Conservation (phyloP, 495 filamentous ascomycete genomes). For the Chaetomium fimeti region DNA sequence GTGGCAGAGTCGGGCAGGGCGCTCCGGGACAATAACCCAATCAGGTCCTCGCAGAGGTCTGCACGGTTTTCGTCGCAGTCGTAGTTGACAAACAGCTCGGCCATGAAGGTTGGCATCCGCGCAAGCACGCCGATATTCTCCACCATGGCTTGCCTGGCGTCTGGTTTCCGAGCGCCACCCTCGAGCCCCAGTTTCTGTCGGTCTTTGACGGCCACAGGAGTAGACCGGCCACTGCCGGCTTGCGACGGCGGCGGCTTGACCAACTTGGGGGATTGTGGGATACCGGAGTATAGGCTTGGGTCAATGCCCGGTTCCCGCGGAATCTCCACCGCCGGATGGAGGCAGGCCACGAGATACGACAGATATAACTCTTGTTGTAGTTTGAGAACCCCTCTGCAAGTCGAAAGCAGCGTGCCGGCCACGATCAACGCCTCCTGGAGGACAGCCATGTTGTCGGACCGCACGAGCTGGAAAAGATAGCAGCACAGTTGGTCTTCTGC, state of each 20-base stretch:
- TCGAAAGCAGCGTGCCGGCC: constrained; percentile 83
- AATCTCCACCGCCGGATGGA: constrained; percentile 90
- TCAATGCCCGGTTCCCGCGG: constrained; percentile 87
- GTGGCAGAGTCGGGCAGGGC: constrained; percentile 97
- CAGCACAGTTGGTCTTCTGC: constrained; percentile 93
- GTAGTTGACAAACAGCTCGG: constrained; percentile 96
- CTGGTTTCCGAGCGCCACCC: constrained; percentile 85
- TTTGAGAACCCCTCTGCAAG: constrained; percentile 88
- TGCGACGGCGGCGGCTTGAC: constrained; percentile 80
- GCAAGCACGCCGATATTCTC: constrained; percentile 90
- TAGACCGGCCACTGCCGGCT: constrained; percentile 75
- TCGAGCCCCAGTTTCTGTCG: constrained; percentile 91
- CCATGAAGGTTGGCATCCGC: constrained; percentile 89
- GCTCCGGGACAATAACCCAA: constrained; percentile 87
- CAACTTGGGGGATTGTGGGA: constrained; percentile 84
- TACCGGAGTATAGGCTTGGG: constrained; percentile 86
- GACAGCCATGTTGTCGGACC: constrained; percentile 92
- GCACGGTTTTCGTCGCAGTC: constrained; percentile 92
- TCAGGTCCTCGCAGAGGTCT: constrained; percentile 92
- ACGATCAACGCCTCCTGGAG: constrained; percentile 90
- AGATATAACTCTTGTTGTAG: constrained; percentile 96
- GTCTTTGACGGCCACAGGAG: constrained; percentile 91
- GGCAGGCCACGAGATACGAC: constrained; percentile 88
- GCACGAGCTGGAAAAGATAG: constrained; percentile 93
- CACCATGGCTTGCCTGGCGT: constrained; percentile 97